phyloP scores from a whole-genome alignment of 2,329 filamentous ascomycete species.

The Lachnellula willkommii region DNA sequence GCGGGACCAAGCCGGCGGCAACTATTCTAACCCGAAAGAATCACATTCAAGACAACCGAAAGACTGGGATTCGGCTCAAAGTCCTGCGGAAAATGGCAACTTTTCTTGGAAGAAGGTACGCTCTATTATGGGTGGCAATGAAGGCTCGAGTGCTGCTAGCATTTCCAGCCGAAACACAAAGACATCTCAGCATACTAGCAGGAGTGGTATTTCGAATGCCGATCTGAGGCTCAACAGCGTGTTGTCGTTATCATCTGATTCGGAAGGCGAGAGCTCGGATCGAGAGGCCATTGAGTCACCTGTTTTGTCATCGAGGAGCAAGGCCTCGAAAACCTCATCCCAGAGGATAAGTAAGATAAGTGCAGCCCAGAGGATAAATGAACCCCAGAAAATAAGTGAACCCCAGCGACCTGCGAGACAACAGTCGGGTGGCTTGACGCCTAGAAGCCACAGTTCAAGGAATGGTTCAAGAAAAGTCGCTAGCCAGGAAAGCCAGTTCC shows the following conservation, averaged over 20 bases:
- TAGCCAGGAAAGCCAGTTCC: conserved; percentile 7
- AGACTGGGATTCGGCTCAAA: not conserved
- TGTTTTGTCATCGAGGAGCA: not conserved
- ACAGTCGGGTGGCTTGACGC: conserved; percentile 5
- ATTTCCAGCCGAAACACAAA: conserved; percentile 30
- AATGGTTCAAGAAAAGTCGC: not conserved
- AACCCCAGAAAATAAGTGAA: not conserved
- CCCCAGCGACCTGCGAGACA: conserved; percentile 3
- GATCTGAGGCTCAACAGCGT: conserved; percentile 30
- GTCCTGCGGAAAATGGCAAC: conserved; percentile 10
- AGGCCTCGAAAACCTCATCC: not conserved
- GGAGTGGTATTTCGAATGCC: conserved; percentile 26
- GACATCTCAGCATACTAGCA: conserved; percentile 25
- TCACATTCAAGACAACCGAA: not conserved
- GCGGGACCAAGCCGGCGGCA: not conserved
- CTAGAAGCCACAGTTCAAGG: conserved; percentile 8
- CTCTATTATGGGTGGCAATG: conserved; percentile 1
- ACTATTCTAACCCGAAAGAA: not conserved
- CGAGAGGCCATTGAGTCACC: conserved; percentile 11
- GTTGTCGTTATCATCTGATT: conserved; percentile 31
- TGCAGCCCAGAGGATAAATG: not conserved
- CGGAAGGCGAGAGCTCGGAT: conserved; percentile 24
- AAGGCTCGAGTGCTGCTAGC: conserved; percentile 27
- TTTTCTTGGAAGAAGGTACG: conserved; percentile 29
- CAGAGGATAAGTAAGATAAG: not conserved